Conservation (phyloP, 306 rosid genomes). For the Lotus japonicus region DNA sequence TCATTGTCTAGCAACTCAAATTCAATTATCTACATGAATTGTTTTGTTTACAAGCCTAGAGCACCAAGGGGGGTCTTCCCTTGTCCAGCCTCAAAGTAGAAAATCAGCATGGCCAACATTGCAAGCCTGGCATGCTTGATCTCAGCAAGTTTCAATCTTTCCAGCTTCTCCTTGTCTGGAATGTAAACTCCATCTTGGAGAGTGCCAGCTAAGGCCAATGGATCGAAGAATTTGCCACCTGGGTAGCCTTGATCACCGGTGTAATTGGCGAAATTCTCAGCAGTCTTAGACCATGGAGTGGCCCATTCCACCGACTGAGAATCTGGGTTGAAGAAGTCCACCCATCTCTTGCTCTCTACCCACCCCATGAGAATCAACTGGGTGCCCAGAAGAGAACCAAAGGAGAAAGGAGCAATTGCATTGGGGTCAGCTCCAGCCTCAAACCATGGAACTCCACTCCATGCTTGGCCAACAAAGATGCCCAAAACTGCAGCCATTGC, state of each 20-base stretch:
- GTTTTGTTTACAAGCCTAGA: constrained; percentile 71
- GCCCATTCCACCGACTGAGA: constrained; percentile 97
- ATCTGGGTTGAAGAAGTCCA: constrained; percentile 94
- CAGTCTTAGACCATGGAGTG: constrained; percentile 90
- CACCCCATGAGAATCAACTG: constrained; percentile 94
- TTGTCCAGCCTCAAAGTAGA: constrained; percentile 99
- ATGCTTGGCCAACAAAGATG: constrained; percentile 90
- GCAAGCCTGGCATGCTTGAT: constrained; percentile 93
- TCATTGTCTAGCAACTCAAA: constrained; percentile 34
- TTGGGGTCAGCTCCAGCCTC: constrained; percentile 89
- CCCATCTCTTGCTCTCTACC: constrained; percentile 99
- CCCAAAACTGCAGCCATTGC: constrained; percentile 96
- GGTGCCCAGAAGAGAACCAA: constrained; percentile 83
- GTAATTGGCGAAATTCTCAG: constrained; percentile 79
- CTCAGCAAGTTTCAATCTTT: constrained; percentile 87
- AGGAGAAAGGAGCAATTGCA: constrained; percentile 95
- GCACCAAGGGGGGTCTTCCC: constrained; percentile 98
- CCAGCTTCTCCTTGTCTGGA: constrained; percentile 69
- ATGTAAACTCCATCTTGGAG: constrained; percentile 58
- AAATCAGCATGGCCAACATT: constrained; percentile 89
- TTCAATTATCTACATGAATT: constrained; percentile 47
- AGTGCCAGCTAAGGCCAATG: constrained; percentile 64
- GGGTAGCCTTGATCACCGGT: constrained; percentile 97
- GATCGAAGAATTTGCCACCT: constrained; percentile 94
- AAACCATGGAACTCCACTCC: constrained; percentile 98